Base-by-base conservation (phyloP, 2,329 filamentous ascomycete genomes). In the Ophiostoma tasmaniense region DNA sequence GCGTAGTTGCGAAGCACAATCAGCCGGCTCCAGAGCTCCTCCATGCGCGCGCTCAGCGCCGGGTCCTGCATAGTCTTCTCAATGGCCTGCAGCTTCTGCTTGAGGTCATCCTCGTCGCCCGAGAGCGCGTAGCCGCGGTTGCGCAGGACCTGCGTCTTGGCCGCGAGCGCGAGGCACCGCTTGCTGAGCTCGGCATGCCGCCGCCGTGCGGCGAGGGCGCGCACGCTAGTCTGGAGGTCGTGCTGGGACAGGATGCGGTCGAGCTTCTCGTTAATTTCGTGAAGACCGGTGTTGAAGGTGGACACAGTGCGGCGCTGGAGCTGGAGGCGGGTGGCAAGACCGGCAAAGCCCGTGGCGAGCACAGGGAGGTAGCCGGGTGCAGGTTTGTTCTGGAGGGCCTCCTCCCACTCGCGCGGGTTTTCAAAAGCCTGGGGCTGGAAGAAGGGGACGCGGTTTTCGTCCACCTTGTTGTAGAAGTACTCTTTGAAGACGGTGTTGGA, bases 401-500 rank as follows among this genome's bases (percentile, higher is more conserved):
- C 90, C 75, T 96, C 92, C 90, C 91, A 96, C 75, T 91, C 90
- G 72, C 87, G 85, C 50, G 89, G 86, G 75, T 93, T 88, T 76
- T 95, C 92, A 73, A 86, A 82, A 1, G 87, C 81, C 20, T 85
- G 82, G 1, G 90, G 90, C 72, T 88, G 86, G 78, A 90, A 93
- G 77, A 90, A 93, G 13, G 90, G 90, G n/a, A 90, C 88, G 76
- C 85, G 85, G 67, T 87, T 85, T 74, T 90, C 87, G 72, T 90
- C 88, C 72, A 93, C 90, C 73, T 91, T 88, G 80, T 95, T 95
- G 83, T 95, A 96, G 77, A 95, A 92, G 81, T 94, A 94, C 76
- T 90, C 83, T 77, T 92, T 90, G 80, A 95, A 92, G 35, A 85
- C 86, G 74, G 90, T 93, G 76, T 87, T 87, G 28, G 87, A 83